Evolutionary conservation across 2,329 filamentous ascomycete genomes (phyloP).

Genomic region (Passalora sequoiae): DNA sequence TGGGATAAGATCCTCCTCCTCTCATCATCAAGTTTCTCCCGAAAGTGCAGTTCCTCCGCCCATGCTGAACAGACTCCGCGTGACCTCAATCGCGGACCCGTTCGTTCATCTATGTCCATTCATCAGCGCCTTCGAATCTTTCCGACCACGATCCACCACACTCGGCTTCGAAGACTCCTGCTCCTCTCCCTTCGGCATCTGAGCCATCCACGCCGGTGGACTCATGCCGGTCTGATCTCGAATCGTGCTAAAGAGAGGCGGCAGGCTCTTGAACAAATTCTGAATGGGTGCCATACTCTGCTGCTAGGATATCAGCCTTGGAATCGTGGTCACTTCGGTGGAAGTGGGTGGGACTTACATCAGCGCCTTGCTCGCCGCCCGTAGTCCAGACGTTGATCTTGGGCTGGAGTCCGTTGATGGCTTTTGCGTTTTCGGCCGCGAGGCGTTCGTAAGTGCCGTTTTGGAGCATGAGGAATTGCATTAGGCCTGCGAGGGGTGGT

Average conservation of each 20-base stretch:
- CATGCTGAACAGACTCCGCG: too few species aligned
- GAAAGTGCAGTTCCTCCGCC: too few species aligned
- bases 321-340: too few species aligned
- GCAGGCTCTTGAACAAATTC: slow-evolving; percentile 79
- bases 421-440: slow-evolving; percentile 70
- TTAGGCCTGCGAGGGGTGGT: too few species aligned
- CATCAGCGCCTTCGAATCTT: slow-evolving; percentile 17
- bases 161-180: background rate
- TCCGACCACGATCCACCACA: background rate
- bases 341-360: slow-evolving; percentile 15
- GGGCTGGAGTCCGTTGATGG: slow-evolving; percentile 70
- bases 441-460: slow-evolving; percentile 72
- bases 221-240: slow-evolving; percentile 83
- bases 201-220: slow-evolving; percentile 65
- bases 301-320: too few species aligned
- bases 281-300: slow-evolving; percentile 53
- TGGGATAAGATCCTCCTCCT: too few species aligned
- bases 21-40: too few species aligned
- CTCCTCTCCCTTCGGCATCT: slow-evolving; percentile 41
- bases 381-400: slow-evolving; percentile 94
- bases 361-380: slow-evolving; percentile 48
- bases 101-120: too few species aligned
- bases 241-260: slow-evolving; percentile 77
- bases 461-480: slow-evolving; percentile 86
- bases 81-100: too few species aligned